These are phyloP conservation scores for Blepharisma stoltei DNA, from an alignment of 73 alveolate species.

Conservation along the genomic window DNA sequence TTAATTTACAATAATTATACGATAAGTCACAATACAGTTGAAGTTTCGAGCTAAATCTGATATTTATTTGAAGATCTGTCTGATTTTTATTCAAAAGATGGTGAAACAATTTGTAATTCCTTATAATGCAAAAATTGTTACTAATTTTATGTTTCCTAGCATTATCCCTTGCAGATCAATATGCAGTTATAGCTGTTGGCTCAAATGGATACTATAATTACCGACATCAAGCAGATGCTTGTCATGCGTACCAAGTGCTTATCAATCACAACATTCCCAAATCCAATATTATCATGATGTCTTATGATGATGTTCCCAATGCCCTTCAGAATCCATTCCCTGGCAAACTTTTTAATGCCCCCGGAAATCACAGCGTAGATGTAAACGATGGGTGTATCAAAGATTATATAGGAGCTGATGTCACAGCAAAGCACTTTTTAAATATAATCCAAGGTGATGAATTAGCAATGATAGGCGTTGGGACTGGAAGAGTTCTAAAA, in stretches of 20 bases:
- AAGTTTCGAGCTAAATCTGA: too few species aligned
- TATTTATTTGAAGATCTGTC: too few species aligned
- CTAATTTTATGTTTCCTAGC: too few species aligned
- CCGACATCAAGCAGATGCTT: constrained; percentile 97
- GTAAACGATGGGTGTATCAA: constrained; percentile 93
- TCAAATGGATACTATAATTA: constrained; percentile 93
- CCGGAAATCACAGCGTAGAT: constrained; percentile 66
- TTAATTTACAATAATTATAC: too few species aligned
- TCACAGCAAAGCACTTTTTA: constrained; percentile 87
- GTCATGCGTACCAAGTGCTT: constrained; percentile 95
- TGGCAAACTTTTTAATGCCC: constrained; percentile 87
- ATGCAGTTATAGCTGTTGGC: constrained; percentile 97
- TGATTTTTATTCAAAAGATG: too few species aligned
- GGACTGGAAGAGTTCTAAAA: constrained; percentile 75
- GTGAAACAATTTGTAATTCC: too few species aligned
- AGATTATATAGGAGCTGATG: constrained; percentile 87
- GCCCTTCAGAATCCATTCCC: constrained; percentile 82
- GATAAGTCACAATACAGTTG: too few species aligned
- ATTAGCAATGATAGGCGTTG: constrained; percentile 37
- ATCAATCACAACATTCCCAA: constrained; percentile 81
- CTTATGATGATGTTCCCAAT: constrained; percentile 94
- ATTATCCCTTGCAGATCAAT: constrained; percentile 39
- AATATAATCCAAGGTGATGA: constrained; percentile 80
- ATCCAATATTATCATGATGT: constrained; percentile 83
- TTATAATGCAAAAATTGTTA: too few species aligned